Conservation (phyloP, 2,329 filamentous ascomycete genomes). For the Amesomyces nigricolor region DNA sequence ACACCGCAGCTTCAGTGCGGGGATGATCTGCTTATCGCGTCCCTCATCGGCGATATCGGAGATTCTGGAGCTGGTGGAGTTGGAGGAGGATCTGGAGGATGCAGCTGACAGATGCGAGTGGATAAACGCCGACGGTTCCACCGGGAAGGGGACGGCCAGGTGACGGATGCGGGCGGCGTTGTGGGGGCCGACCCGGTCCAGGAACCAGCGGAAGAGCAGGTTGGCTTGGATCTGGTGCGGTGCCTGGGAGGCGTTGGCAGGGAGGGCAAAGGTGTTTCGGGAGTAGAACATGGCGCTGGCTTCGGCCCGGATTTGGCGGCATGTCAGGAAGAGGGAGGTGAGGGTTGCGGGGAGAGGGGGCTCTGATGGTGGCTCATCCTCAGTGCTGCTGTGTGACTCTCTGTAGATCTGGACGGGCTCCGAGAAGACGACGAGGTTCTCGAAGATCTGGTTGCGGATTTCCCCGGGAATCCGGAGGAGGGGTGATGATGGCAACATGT, state of each 20-base stretch:
- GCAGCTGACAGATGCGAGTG: neutral
- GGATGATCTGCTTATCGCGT: neutral
- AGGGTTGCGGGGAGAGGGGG: neutral
- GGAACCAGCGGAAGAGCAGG: conserved; percentile 17
- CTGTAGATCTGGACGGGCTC: conserved; percentile 12
- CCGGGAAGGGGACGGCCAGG: conserved; percentile 14
- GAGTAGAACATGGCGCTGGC: conserved; percentile 18
- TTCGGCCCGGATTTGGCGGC: conserved; percentile 15
- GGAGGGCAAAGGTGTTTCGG: conserved; percentile 12
- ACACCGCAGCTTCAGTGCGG: neutral
- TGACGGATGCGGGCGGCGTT: conserved; percentile 12
- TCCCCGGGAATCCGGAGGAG: conserved; percentile 18
- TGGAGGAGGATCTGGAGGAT: neutral
- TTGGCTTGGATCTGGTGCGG: conserved; percentile 18
- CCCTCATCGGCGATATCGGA: too few relatives aligned
- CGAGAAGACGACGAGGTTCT: conserved; percentile 11
- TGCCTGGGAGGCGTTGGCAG: neutral
- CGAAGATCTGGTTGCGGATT: conserved; percentile 23
- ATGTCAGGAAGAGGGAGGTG: conserved; percentile 11
- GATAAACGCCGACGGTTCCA: neutral
- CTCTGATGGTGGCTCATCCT: neutral
- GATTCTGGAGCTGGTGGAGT: too few relatives aligned
- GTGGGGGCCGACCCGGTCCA: conserved; percentile 16
- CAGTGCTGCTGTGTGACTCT: neutral
- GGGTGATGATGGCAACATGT: neutral